phyloP scores from a whole-genome alignment of 2,329 filamentous ascomycete species.

The Sporothrix globosa region DNA sequence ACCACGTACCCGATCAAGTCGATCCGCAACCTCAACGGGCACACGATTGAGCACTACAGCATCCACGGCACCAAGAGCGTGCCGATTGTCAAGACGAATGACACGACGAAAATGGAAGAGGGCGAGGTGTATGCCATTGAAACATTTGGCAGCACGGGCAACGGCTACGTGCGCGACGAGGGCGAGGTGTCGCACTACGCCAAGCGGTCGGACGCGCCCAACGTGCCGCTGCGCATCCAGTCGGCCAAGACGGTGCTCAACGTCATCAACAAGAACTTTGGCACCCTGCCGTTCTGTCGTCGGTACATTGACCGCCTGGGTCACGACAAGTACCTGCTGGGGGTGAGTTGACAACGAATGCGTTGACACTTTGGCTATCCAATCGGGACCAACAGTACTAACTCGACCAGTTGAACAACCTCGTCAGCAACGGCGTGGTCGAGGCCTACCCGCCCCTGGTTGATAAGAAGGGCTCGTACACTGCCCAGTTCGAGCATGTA shows the following conservation, averaged over 20 bases:
- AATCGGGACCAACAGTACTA: neutral
- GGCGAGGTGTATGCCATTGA: constrained; percentile 94
- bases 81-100: constrained; percentile 85
- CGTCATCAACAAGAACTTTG: constrained; percentile 95
- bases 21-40: constrained; percentile 85
- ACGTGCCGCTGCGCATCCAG: constrained; percentile 73
- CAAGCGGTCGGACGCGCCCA: constrained; percentile 70
- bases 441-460: constrained; percentile 87
- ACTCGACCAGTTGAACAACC: constrained; percentile 70
- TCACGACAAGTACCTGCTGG: constrained; percentile 90
- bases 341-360: constrained; percentile 58
- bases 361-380: neutral
- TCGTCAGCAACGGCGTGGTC: constrained; percentile 81
- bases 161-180: constrained; percentile 84
- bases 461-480: constrained; percentile 93
- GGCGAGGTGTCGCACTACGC: constrained; percentile 91
- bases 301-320: constrained; percentile 91
- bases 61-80: constrained; percentile 94
- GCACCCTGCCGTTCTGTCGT: constrained; percentile 86
- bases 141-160: constrained; percentile 92
- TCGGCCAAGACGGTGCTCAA: constrained; percentile 85
- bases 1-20: constrained; percentile 78
- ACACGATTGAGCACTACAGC: constrained; percentile 85
- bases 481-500: constrained; percentile 93
- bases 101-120: constrained; percentile 96